These are phyloP conservation scores for Salmacisia buchloeana DNA, from an alignment of 1,284 basidiomycete genomes.

Conservation along the genomic window DNA sequence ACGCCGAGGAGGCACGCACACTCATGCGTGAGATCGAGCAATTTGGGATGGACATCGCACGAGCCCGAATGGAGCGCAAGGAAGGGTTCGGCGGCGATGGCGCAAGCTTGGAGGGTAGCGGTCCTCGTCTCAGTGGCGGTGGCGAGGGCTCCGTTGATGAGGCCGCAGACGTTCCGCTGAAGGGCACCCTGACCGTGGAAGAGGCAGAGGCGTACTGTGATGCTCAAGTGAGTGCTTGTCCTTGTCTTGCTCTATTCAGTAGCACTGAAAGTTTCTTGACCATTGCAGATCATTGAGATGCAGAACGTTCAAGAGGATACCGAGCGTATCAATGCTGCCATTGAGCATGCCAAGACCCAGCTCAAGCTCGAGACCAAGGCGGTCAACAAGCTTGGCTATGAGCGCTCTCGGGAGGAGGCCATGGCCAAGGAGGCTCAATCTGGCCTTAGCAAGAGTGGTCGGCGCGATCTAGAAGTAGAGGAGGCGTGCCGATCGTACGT, in stretches of 20 bases:
- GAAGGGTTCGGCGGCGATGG: background rate
- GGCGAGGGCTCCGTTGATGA: background rate
- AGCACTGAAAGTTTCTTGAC: background rate
- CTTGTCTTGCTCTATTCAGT: no score
- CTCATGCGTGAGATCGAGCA: background rate
- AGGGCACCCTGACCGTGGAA: conserved; percentile 27
- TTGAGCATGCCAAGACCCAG: conserved; percentile 38
- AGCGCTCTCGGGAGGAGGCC: conserved; percentile 38
- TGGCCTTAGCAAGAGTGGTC: conserved; percentile 34
- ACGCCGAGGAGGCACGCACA: background rate
- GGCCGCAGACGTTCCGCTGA: background rate
- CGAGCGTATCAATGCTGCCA: conserved; percentile 22
- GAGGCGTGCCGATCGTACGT: conserved; percentile 22
- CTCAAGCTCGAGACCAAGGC: conserved; percentile 26
- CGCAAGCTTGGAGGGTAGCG: no score
- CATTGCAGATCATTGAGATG: conserved; percentile 29
- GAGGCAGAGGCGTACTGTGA: conserved; percentile 37
- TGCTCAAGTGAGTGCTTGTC: conserved; percentile 15
- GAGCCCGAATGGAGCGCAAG: background rate
- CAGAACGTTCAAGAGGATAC: conserved; percentile 32
- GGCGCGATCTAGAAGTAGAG: conserved; percentile 38
- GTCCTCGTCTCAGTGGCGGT: no score
- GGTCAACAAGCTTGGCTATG: conserved; percentile 36
- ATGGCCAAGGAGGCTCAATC: conserved; percentile 38
- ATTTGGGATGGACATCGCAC: background rate